phyloP scores from a whole-genome alignment of 1,284 basidiomycete genomes.

The Marasmius fiardii region DNA sequence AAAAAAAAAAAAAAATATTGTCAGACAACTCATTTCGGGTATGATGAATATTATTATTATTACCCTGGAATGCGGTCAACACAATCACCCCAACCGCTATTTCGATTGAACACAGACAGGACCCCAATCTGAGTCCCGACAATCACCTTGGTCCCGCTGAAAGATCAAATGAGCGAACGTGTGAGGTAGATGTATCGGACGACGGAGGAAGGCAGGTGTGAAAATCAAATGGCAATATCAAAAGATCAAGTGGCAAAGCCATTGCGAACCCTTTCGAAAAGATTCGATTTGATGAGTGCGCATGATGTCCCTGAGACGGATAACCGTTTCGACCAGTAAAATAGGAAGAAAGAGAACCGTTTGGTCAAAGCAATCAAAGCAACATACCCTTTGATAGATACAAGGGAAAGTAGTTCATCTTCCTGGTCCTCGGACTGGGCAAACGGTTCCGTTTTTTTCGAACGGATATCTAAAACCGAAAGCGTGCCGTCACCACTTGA shows the following conservation, averaged over 20 bases:
- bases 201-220: not conserved
- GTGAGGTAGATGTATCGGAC: not conserved
- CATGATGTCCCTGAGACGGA: not conserved
- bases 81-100: constrained; percentile 86
- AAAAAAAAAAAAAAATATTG: no score
- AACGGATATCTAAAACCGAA: constrained; percentile 85
- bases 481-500: constrained; percentile 87
- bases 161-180: constrained; percentile 10
- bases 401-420: constrained; percentile 87
- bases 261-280: not conserved
- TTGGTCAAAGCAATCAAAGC: no score
- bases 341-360: not conserved
- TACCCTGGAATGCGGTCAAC: constrained; percentile 91
- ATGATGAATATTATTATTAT: constrained; percentile 19
- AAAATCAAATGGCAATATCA: not conserved
- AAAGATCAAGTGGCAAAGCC: not conserved
- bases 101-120: constrained; percentile 87
- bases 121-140: constrained; percentile 92
- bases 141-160: constrained; percentile 74
- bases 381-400: constrained; percentile 72
- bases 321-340: no score
- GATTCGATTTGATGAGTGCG: not conserved
- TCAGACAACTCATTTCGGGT: constrained; percentile 11
- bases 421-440: constrained; percentile 93
- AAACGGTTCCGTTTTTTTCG: constrained; percentile 70